Conservation (phyloP, 23 red algal genomes). For the Gracilaria gracilis region DNA sequence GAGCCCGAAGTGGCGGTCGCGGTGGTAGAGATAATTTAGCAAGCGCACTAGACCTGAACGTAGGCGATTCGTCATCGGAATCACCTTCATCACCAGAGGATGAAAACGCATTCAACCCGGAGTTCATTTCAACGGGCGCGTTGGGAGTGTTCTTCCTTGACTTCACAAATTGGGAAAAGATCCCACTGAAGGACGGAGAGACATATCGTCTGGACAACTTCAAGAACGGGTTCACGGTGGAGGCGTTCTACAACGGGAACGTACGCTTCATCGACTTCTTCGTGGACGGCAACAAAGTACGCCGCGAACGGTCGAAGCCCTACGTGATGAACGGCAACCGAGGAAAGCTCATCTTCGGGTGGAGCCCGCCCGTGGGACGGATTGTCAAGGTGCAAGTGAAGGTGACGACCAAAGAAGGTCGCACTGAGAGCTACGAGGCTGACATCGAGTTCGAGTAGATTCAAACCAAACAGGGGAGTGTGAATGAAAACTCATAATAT, state of each 20-base stretch:
- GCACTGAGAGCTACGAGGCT: constrained; percentile 30
- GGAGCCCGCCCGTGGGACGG: constrained; percentile 12
- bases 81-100: background rate
- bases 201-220: constrained; percentile 43
- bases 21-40: background rate
- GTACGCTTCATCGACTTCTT: constrained; percentile 54
- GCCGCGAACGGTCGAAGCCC: constrained; percentile 37
- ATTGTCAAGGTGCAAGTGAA: constrained; percentile 52
- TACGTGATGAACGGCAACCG: constrained; percentile 60
- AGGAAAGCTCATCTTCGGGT: constrained; percentile 48
- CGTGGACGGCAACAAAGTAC: constrained; percentile 21
- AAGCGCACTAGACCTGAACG: constrained; percentile 6
- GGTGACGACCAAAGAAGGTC: constrained; percentile 25
- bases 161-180: constrained; percentile 49
- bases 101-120: constrained; percentile 34
- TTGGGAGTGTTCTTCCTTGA: constrained; percentile 61
- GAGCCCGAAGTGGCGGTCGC: constrained; percentile 15
- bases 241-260: constrained; percentile 50
- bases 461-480: background rate
- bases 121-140: constrained; percentile 33
- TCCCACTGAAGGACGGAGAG: constrained; percentile 32
- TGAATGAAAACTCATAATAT: background rate
- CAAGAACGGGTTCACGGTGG: constrained; percentile 46
- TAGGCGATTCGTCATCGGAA: background rate
- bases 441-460: constrained; percentile 40